Evolutionary conservation across 306 rosid genomes (phyloP).

Genomic region (Ceratonia siliqua): DNA sequence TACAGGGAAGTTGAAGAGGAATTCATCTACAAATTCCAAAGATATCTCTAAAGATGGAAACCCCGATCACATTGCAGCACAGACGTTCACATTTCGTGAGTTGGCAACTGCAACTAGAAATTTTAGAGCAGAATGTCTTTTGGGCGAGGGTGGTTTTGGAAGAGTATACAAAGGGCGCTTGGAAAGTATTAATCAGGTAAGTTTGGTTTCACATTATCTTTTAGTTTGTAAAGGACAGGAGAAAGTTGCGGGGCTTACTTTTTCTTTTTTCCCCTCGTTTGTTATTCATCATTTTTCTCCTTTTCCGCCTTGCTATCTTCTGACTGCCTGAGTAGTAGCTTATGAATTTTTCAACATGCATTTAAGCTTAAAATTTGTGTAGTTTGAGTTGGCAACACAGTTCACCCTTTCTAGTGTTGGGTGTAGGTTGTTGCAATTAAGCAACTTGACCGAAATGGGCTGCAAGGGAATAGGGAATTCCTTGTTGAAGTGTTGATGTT

Average conservation of each 20-base stretch:
- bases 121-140: slow-evolving; percentile 72
- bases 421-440: slow-evolving; percentile 91
- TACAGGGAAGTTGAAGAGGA: slow-evolving; percentile 58
- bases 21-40: slow-evolving; percentile 53
- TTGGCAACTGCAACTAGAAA: slow-evolving; percentile 89
- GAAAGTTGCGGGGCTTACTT: slow-evolving; percentile 12
- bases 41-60: slow-evolving; percentile 62
- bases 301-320: slow-evolving; percentile 16
- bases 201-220: slow-evolving; percentile 18
- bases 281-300: slow-evolving; percentile 10
- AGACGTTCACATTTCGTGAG: slow-evolving; percentile 84
- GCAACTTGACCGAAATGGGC: slow-evolving; percentile 94
- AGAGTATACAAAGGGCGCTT: slow-evolving; percentile 86
- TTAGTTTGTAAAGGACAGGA: slow-evolving; percentile 9
- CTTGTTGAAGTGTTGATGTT: slow-evolving; percentile 96
- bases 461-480: slow-evolving; percentile 95
- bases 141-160: slow-evolving; percentile 97
- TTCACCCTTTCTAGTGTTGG: slow-evolving; percentile 36
- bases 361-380: slow-evolving; percentile 1
- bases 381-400: slow-evolving; percentile 20
- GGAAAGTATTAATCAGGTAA: slow-evolving; percentile 71
- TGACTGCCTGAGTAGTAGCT: not conserved
- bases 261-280: not conserved
- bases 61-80: slow-evolving; percentile 79
- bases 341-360: not conserved